Percentiles rank a stretch among this genome's conserved stretches.
Conservation (phyloP, 2,329 filamentous ascomycete species). For the Pseudogymnoascus sp. region DNA sequence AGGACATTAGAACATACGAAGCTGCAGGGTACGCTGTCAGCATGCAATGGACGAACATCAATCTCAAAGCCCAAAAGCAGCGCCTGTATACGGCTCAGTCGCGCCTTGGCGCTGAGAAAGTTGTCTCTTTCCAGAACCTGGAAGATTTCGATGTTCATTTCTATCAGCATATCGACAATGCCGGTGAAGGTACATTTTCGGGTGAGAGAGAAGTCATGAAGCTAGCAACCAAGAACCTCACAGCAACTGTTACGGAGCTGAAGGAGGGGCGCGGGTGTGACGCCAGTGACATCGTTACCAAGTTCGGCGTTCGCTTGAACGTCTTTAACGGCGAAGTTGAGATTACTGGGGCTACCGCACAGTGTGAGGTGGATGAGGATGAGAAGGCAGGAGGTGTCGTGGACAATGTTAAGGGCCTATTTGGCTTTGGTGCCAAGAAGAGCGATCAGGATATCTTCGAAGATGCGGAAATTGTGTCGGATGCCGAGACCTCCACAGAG, state of each 20-base stretch:
- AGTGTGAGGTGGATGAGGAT: conserved; percentile 68
- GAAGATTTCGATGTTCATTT: conserved; percentile 75
- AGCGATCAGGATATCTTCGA: conserved; percentile 62
- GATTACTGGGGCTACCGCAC: conserved; percentile 64
- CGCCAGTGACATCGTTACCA: conserved; percentile 68
- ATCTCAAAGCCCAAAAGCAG: conserved; percentile 65
- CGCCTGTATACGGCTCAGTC: conserved; percentile 75
- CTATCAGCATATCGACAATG: conserved; percentile 58
- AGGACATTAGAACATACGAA: conserved; percentile 85
- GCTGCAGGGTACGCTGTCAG: conserved; percentile 63
- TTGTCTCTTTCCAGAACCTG: conserved; percentile 72
- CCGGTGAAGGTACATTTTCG: conserved; percentile 29
- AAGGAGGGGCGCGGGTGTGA: conserved; percentile 67
- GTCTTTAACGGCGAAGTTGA: conserved; percentile 71
- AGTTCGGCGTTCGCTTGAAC: conserved; percentile 65
- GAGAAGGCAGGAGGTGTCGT: conserved; percentile 74
- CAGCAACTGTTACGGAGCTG: conserved; percentile 67
- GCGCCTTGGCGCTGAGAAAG: conserved; percentile 68
- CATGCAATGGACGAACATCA: conserved; percentile 63
- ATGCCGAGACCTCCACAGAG: conserved; percentile 32
- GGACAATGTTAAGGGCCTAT: conserved; percentile 90
- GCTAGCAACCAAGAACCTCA: conserved; percentile 76
- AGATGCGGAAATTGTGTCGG: conserved; percentile 36
- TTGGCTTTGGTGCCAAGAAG: conserved; percentile 89
- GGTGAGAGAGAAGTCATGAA: conserved; percentile 53